A percentile compares a stretch with the other conserved stretches of the same genome.
Conservation (phyloP, 1,284 basidiomycete species). For the Cutaneotrichosporon curvatum region DNA sequence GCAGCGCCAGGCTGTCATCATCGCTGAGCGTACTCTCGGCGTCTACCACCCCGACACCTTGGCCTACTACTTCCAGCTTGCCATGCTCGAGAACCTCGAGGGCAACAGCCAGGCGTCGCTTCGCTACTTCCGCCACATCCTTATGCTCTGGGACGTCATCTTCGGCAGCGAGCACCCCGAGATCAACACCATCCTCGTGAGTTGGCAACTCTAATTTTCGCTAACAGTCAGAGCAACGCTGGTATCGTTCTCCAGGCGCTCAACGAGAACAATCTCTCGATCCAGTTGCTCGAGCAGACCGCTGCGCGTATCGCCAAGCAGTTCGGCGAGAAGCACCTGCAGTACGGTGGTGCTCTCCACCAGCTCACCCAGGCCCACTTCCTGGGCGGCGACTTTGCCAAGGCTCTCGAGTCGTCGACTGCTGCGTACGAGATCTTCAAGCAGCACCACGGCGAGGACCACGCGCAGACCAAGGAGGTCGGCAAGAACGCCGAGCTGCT, state of each 20-base stretch:
- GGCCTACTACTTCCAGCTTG: constrained; percentile 54
- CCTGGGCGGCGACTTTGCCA: constrained; percentile 43
- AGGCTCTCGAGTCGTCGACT: constrained; percentile 43
- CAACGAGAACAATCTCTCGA: constrained; percentile 39
- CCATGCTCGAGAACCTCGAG: constrained; percentile 50
- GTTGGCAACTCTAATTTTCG: constrained; percentile 18
- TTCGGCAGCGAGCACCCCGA: constrained; percentile 52
- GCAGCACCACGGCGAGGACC: constrained; percentile 41
- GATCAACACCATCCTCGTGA: constrained; percentile 48
- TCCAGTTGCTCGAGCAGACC: constrained; percentile 36
- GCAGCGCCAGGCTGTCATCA: constrained; percentile 53
- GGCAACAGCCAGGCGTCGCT: constrained; percentile 47
- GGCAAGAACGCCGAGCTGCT: constrained; percentile 47
- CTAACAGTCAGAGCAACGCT: constrained; percentile 36
- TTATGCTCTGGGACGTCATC: constrained; percentile 51
- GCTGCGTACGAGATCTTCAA: constrained; percentile 45
- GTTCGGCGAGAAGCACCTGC: constrained; percentile 41
- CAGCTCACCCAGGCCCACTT: constrained; percentile 47
- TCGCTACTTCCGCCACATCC: constrained; percentile 50
- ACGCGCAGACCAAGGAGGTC: constrained; percentile 47
- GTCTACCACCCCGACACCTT: constrained; percentile 53
- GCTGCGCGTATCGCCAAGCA: constrained; percentile 29
- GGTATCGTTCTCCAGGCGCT: constrained; percentile 44
- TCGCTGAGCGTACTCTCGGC: constrained; percentile 53
- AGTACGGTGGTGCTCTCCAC: constrained; percentile 41